Evolutionary conservation across 768 basidiomycete genomes (phyloP), one percentile per base, ranked within the genome.

Genomic region (Lentinula lateritia): DNA sequence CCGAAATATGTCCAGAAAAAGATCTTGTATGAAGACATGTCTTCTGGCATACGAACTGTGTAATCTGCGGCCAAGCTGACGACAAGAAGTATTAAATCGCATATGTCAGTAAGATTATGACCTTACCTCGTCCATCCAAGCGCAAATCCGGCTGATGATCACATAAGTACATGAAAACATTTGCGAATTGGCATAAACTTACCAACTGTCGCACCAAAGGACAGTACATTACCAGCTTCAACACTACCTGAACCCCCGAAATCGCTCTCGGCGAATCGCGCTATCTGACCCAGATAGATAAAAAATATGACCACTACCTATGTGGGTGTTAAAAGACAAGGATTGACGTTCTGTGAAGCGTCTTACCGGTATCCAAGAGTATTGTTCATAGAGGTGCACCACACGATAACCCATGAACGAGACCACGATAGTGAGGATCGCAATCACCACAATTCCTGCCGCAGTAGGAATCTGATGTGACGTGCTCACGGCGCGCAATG

Each of bases 1-100:
- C 82, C 85, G 9, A 79, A 66, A 67, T 83, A 86, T 3, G 85
- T 74, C 65, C 79, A 84, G 59, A 67, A 68, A 68, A 83, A 83
- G 15, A 86, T 76, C 50, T 72, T 79, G 28, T 56, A 56, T n/a
- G 55, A 43, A 12, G 55, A 56, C 55, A 56, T 56, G 16, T 56
- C 39, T 56, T 56, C 67, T 66, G 72, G 61, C 69, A 78, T 80
- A 68, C 86, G 87, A 52, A 76, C 79, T 5, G 84, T 83, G 67
- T 83, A 87, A 64, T 87, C 86, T 16, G 84, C 58, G 32, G 80
- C 3, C 76, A 75, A 67, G 83, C 68, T 0, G 74, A 65, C 3
- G 76, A 70, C 59, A 70, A 20, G 20, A 52, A 23, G 12, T 34
- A 52, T 8, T 35, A 5, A 52, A 12, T 28, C 18, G 6, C 9